Evolutionary conservation across 305 asterid species (phyloP).

Genomic region (Solanum hybrid): DNA sequence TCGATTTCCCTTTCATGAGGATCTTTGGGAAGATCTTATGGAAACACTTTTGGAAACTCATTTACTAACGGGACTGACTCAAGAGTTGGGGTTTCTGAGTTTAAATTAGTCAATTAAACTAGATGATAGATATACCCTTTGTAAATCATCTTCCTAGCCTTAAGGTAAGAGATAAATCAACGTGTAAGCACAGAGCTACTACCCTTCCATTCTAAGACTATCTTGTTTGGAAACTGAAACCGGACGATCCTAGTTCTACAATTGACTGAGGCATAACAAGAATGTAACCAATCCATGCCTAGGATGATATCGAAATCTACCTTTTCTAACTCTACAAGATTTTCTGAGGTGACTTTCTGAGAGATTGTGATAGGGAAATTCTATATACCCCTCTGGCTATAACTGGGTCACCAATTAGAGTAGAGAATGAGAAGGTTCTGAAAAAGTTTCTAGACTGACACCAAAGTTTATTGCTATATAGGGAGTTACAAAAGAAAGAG

Average conservation of each 20-base stretch:
- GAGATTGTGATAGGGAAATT: no score
- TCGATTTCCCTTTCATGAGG: not conserved
- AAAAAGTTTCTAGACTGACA: not conserved
- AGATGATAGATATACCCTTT: not conserved
- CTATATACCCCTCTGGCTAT: no score
- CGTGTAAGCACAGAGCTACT: fast-evolving
- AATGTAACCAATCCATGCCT: not conserved
- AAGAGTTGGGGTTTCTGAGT: not conserved
- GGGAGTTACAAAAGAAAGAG: not conserved
- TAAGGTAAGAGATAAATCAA: not conserved
- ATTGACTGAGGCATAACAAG: not conserved
- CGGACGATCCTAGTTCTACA: not conserved
- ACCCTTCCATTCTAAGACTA: not conserved
- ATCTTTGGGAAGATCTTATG: not conserved
- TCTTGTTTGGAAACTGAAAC: not conserved
- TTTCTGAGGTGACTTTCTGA: no score
- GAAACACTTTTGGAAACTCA: not conserved
- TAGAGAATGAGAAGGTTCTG: not conserved
- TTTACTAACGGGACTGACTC: not conserved
- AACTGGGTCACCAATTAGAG: not conserved
- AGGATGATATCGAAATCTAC: not conserved
- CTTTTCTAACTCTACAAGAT: no score
- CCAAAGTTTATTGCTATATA: not conserved
- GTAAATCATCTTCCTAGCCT: not conserved
- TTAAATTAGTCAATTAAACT: fast-evolving